phyloP scores from a whole-genome alignment of 2,329 filamentous ascomycete genomes.

The Ascochyta rabiei region DNA sequence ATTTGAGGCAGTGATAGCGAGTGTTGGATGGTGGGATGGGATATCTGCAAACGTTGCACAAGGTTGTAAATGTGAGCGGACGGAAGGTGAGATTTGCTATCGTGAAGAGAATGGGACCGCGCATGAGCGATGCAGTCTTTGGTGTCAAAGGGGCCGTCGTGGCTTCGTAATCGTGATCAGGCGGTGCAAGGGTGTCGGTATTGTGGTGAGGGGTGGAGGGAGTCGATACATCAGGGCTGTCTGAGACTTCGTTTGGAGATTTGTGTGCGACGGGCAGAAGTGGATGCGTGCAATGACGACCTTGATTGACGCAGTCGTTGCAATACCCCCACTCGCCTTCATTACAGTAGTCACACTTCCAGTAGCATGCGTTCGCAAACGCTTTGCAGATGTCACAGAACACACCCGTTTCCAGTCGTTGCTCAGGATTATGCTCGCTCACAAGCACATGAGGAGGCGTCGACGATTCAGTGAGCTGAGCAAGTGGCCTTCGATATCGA shows the following conservation, averaged over 20 bases:
- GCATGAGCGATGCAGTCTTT: slow-evolving; percentile 52
- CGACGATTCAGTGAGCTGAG: slow-evolving; percentile 30
- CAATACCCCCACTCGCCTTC: slow-evolving; percentile 96
- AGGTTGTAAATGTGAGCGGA: slow-evolving; percentile 72
- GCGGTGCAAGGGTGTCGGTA: slow-evolving; percentile 28
- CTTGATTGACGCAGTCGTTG: slow-evolving; percentile 83
- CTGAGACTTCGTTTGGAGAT: slow-evolving; percentile 17
- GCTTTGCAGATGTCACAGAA: slow-evolving; percentile 80
- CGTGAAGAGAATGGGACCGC: slow-evolving; percentile 40
- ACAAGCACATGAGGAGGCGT: slow-evolving; percentile 41
- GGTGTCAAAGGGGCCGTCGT: slow-evolving; percentile 50
- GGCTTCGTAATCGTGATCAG: slow-evolving; percentile 31
- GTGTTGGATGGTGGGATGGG: slow-evolving; percentile 72
- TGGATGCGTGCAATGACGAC: slow-evolving; percentile 79
- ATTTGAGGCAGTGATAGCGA: slow-evolving; percentile 81
- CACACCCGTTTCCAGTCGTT: slow-evolving; percentile 75
- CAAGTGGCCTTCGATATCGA: slow-evolving; percentile 48
- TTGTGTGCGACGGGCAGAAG: slow-evolving; percentile 77
- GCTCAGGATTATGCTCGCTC: slow-evolving; percentile 70
- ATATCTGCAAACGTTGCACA: slow-evolving; percentile 79
- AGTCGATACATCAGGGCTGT: slow-evolving; percentile 11
- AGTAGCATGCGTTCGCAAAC: slow-evolving; percentile 83
- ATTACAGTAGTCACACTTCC: slow-evolving; percentile 87
- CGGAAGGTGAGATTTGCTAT: slow-evolving; percentile 59
- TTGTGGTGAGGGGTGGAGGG: slow-evolving; percentile 26